Percentiles rank a stretch among this genome's conserved stretches.
phyloP scores from a whole-genome alignment of 768 basidiomycete species.

The Mycena capillaripes region DNA sequence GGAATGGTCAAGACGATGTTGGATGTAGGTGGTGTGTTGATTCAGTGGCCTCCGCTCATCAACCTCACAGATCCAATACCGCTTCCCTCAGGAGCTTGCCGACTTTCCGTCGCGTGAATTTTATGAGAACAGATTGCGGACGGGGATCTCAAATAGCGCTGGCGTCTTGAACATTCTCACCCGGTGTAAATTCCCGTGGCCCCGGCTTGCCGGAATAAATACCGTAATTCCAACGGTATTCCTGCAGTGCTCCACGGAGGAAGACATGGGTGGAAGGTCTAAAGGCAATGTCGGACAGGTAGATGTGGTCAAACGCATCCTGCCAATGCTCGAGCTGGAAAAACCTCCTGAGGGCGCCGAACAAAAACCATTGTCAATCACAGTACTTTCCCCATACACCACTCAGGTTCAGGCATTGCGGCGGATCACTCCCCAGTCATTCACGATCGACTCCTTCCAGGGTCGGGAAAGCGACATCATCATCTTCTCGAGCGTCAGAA shows the following conservation, averaged over 20 bases:
- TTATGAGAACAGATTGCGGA: constrained; percentile 67
- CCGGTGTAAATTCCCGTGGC: constrained; percentile 71
- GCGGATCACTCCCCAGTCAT: constrained; percentile 51
- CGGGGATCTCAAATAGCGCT: constrained; percentile 57
- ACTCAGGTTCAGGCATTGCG: constrained; percentile 67
- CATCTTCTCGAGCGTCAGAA: constrained; percentile 75
- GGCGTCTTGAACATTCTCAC: constrained; percentile 53
- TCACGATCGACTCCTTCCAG: constrained; percentile 76
- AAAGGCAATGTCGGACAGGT: constrained; percentile 75
- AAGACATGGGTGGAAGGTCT: constrained; percentile 70
- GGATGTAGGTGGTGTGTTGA: constrained; percentile 51
- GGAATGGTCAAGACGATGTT: constrained; percentile 72
- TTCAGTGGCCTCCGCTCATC: not conserved
- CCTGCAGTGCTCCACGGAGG: constrained; percentile 68
- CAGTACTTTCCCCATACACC: constrained; percentile 72
- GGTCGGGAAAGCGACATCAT: constrained; percentile 78
- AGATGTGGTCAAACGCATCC: constrained; percentile 62
- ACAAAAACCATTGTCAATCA: constrained; percentile 49
- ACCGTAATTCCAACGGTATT: constrained; percentile 67
- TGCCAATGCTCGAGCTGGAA: constrained; percentile 53
- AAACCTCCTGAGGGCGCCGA: constrained; percentile 33
- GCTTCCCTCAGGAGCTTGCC: constrained; percentile 71
- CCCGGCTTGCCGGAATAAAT: constrained; percentile 43
- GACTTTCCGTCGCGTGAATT: constrained; percentile 75
- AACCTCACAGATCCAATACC: constrained; percentile 66